Evolutionary conservation across 768 basidiomycete species (phyloP), one percentile per base, ranked within the genome.

Genomic region (Phaeotremella fagi): DNA sequence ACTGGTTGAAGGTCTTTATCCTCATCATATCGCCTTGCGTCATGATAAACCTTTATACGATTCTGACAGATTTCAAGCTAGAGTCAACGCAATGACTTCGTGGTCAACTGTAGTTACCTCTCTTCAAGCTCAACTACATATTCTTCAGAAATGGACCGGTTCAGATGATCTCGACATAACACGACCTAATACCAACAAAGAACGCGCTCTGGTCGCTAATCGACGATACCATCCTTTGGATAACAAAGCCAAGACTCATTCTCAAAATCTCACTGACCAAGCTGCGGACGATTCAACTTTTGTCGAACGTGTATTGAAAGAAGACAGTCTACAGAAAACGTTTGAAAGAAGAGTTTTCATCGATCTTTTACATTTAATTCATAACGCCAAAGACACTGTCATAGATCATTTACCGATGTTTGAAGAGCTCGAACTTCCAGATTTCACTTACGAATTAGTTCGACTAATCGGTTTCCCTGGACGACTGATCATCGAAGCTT

Each of bases 381-480:
- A 85, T 33, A 82, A 85, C 48, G 88, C 90, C 61, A 87, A 90
- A 53, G 83, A 86, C 41, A 86, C 89, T 0, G 87, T 94, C 73
- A 84, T 92, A 63, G 84, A 83, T 54, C 83, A 88, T 57, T 82
- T 85, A 14, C 75, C 81, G 18, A 76, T 83, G 48, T 90, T 97
- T 75, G 79, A 82, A 62, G 82, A 87, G 64, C 88, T 97, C 85
- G 86, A 89, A 66, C 82, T 99, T 2, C 92, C 92, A 9, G 69
- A 72, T 23, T 94, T 95, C 71, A 87, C 90, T 72, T 81, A 82
- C 52, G 89, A 94, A 61, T 81, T 98, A 18, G 83, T 91, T 9
- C 85, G 88, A 35, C 80, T 98, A 57, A 92, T 95, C 56, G 86
- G 89, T n/a, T 98, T 98, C 76, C 90, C 95, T 4, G 94, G 90